Base-by-base conservation (phyloP, 495 filamentous ascomycete genomes). In the Cercophora newfieldiana region DNA sequence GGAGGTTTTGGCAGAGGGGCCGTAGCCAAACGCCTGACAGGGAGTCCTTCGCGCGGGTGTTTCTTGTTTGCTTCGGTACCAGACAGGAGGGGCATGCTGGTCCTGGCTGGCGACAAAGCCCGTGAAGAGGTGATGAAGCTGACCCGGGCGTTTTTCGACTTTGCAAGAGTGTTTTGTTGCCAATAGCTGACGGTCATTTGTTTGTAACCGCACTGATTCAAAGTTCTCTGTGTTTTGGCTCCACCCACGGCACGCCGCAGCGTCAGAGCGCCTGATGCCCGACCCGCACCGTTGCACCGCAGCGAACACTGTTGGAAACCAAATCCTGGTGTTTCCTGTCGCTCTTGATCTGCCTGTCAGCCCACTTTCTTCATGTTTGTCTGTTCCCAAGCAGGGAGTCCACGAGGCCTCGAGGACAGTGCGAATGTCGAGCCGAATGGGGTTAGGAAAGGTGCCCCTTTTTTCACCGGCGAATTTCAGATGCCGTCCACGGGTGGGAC, bases 401-500 rank as follows among this genome's bases (percentile, higher is more conserved):
- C 54, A 33, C 28, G 18, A 33, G 25, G 53, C 3, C 16, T 12
- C 1, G 10, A 53, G 22, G 25, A 58, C 25, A 30, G n/a, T 19
- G 22, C 58, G 22, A 63, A 55, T 19, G 21, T 50, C 7, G 49
- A 21, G 14, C 29, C 19, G 16, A 57, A n/a, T 19, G 29, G 33
- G 64, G 48, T 56, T 65, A 61, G 58, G n/a, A n/a, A n/a, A n/a
- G 61, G 59, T 26, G 7, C 47, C 58, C 58, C 49, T 55, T 53
- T 18, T 31, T 30, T 33, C 10, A 53, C 30, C 57, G 66, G 59
- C 53, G 65, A 59, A 65, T 62, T 58, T 50, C 51, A 49, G 66
- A 19, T 68, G 61, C 66, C 62, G 66, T 55, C 21, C 48, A n/a
- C n/a, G n/a, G n/a, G n/a, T 56, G 24, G 51, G 51, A 50, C 21